phyloP scores from a whole-genome alignment of 1,139 yeast genomes.

The Geotrichum klebahnii region DNA sequence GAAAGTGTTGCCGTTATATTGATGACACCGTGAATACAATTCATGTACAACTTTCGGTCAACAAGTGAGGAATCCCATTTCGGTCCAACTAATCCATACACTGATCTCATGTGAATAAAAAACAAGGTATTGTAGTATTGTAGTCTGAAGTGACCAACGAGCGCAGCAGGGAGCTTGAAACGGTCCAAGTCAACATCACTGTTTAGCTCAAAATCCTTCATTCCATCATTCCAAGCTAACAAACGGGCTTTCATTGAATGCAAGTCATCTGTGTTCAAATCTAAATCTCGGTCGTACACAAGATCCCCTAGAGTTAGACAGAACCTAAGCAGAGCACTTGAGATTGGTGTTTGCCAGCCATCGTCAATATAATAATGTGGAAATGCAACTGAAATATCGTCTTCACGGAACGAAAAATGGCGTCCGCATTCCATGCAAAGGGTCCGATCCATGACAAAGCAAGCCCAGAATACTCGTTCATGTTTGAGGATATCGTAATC shows the following conservation, averaged over 20 bases:
- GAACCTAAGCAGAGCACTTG: slow-evolving; percentile 38
- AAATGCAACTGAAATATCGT: slow-evolving; percentile 38
- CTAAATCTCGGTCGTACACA: slow-evolving; percentile 26
- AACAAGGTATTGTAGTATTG: slow-evolving; percentile 19
- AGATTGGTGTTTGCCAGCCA: slow-evolving; percentile 53
- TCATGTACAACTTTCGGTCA: slow-evolving; percentile 20
- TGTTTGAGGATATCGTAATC: slow-evolving; percentile 51
- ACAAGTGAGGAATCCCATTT: slow-evolving; percentile 15
- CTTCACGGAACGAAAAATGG: slow-evolving; percentile 45
- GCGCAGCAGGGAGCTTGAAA: slow-evolving; percentile 24
- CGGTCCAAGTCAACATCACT: slow-evolving; percentile 23
- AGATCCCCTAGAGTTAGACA: slow-evolving; percentile 28
- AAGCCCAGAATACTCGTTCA: slow-evolving; percentile 55
- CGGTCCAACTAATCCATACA: slow-evolving; percentile 19
- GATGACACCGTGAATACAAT: slow-evolving; percentile 28
- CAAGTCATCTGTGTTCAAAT: slow-evolving; percentile 23
- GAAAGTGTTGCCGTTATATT: slow-evolving; percentile 40
- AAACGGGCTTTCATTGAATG: slow-evolving; percentile 20
- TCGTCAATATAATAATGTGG: slow-evolving; percentile 46
- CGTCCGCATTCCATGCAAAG: slow-evolving; percentile 56
- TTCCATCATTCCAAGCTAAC: slow-evolving; percentile 25
- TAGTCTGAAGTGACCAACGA: slow-evolving; percentile 23
- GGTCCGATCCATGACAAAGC: slow-evolving; percentile 53
- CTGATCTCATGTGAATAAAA: slow-evolving; percentile 21
- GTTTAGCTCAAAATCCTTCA: slow-evolving; percentile 22